phyloP scores from a whole-genome alignment of 2,329 filamentous ascomycete genomes.

The Calonectria hawksworthii region DNA sequence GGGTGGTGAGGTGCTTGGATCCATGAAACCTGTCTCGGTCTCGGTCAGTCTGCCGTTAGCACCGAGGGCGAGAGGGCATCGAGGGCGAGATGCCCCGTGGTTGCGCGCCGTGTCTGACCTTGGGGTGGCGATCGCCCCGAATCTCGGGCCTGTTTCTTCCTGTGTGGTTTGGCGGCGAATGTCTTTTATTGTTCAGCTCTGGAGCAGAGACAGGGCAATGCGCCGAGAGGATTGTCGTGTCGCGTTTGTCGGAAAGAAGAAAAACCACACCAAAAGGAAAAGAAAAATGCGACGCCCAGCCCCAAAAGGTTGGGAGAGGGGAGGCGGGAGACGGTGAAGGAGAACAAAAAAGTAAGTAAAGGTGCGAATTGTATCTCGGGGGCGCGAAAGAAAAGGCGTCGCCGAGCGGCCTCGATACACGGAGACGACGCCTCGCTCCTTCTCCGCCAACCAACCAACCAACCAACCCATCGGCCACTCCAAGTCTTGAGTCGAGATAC shows the following conservation, averaged over 20 bases:
- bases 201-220: constrained; percentile 1
- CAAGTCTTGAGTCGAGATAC: constrained; percentile 29
- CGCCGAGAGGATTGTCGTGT: neutral
- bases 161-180: constrained; percentile 14
- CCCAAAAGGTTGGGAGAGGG: constrained; percentile 18
- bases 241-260: neutral
- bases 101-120: constrained; percentile 30
- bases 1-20: constrained; percentile 41
- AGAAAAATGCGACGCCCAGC: constrained; percentile 2
- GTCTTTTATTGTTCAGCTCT: neutral
- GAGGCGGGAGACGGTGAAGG: constrained; percentile 10
- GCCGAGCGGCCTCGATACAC: constrained; percentile 9
- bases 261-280: neutral
- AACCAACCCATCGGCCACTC: constrained; percentile 12
- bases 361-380: neutral
- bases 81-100: neutral
- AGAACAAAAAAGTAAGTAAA: neutral
- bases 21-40: constrained; percentile 41
- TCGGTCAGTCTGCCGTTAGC: constrained; percentile 30
- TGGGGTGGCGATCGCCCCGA: constrained; percentile 27
- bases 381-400: constrained; percentile 23
- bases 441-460: constrained; percentile 7
- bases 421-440: neutral
- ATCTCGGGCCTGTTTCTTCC: constrained; percentile 32
- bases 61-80: neutral